A percentile compares a stretch with the other conserved stretches of the same genome.
Conservation (phyloP, 257 asterid genomes). For the Ehretia macrophylla region DNA sequence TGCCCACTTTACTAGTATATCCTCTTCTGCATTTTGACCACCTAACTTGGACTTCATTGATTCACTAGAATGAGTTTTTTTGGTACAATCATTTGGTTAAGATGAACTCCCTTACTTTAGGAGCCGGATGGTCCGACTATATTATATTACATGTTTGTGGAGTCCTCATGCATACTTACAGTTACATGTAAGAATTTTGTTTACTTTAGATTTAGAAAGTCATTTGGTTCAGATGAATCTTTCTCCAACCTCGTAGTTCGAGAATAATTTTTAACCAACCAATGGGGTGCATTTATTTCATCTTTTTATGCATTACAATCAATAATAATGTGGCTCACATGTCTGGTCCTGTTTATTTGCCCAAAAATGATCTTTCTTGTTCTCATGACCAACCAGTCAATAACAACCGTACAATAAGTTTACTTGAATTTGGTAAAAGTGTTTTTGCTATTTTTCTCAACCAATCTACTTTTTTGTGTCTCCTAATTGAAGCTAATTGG, state of each 20-base stretch:
- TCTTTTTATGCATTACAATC: slow-evolving; percentile 5
- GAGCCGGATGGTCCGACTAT: too few species aligned
- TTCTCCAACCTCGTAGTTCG: background rate
- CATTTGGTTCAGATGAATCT: slow-evolving; percentile 3
- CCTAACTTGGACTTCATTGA: slow-evolving; percentile 41
- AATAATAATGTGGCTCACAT: slow-evolving; percentile 14
- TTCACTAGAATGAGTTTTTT: slow-evolving; percentile 21
- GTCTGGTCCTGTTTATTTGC: slow-evolving; percentile 3
- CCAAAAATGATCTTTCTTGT: background rate
- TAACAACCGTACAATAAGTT: background rate
- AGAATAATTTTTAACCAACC: background rate
- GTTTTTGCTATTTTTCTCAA: background rate
- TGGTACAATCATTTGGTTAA: slow-evolving; percentile 3
- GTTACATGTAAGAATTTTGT: too few species aligned
- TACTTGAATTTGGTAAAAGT: background rate
- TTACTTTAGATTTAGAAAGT: too few species aligned
- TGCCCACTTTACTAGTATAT: slow-evolving; percentile 17
- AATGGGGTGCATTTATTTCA: slow-evolving; percentile 3
- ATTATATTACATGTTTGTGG: too few species aligned
- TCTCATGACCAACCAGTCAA: slow-evolving; percentile 5
- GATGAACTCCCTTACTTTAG: too few species aligned
- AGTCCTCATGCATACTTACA: too few species aligned
- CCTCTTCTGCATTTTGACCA: slow-evolving; percentile 32
- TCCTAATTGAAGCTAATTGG: too few species aligned
- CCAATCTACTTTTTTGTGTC: too few species aligned